Percentiles rank a stretch among this genome's conserved stretches.
Evolutionary conservation across 2,329 filamentous ascomycete species (phyloP).

Genomic region (Raffaelea albimanens): DNA sequence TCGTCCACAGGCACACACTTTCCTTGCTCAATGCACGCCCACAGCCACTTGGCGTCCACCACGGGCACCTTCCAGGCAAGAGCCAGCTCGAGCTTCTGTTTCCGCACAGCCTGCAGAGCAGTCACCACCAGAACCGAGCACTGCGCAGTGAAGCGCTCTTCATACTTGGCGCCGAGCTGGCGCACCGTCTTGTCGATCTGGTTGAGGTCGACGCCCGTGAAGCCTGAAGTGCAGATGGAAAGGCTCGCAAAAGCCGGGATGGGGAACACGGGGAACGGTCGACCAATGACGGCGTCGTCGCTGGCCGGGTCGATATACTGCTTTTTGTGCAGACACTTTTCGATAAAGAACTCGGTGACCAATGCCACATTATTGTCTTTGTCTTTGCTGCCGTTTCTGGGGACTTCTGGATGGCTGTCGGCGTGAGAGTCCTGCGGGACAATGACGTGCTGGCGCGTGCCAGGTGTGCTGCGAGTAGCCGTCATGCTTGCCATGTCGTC

Average conservation of each 20-base stretch:
- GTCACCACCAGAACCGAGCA: conserved; percentile 74
- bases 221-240: conserved; percentile 70
- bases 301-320: conserved; percentile 57
- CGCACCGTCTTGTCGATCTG: conserved; percentile 71
- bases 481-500: conserved; percentile 27
- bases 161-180: conserved; percentile 71
- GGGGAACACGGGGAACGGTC: conserved; percentile 63
- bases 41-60: conserved; percentile 77
- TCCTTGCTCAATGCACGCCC: conserved; percentile 61
- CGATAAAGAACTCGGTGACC: conserved; percentile 89
- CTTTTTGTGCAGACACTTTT: conserved; percentile 75
- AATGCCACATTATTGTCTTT: conserved; percentile 35
- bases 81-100: conserved; percentile 73
- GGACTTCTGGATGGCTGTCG: conserved; percentile 30
- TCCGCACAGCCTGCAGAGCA: conserved; percentile 43
- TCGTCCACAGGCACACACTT: conserved; percentile 33
- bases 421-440: conserved; percentile 43
- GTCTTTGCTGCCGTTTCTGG: conserved; percentile 13
- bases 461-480: conserved; percentile 14
- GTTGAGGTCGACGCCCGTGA: conserved; percentile 73
- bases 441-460: conserved; percentile 37
- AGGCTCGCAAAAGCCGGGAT: conserved; percentile 61
- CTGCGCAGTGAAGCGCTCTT: conserved; percentile 62
- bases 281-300: conserved; percentile 60
- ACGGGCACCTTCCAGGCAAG: conserved; percentile 67